phyloP scores from a whole-genome alignment of 331 rosid genomes.

The Malus hybrid region DNA sequence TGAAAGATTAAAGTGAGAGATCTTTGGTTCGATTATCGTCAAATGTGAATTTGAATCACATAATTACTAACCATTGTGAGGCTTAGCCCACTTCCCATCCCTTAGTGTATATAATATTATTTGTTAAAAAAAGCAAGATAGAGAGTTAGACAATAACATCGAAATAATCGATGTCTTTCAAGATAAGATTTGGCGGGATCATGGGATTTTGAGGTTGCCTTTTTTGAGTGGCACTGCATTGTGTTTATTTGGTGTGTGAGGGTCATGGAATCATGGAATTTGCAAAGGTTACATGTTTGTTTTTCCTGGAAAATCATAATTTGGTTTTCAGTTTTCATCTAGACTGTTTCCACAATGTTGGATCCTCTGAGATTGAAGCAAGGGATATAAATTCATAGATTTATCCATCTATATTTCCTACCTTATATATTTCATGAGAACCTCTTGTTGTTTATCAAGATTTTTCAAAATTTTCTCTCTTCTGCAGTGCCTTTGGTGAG shows the following conservation, averaged over 20 bases:
- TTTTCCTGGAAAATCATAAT: neutral
- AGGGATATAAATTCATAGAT: neutral
- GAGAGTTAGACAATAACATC: neutral
- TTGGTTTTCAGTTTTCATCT: neutral
- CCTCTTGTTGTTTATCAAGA: neutral
- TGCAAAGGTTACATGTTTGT: neutral
- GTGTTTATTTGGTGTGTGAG: neutral
- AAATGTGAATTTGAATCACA: no score
- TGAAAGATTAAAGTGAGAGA: no score
- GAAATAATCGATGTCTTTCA: neutral
- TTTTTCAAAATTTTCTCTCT: neutral
- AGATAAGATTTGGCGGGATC: neutral
- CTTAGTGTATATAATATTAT: no score
- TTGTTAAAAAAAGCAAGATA: no score
- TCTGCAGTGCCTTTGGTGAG: slow-evolving; percentile 4
- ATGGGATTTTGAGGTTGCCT: slow-evolving; percentile 1
- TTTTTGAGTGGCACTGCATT: neutral
- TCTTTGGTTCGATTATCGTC: no score
- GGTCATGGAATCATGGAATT: slow-evolving; percentile 1
- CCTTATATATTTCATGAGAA: neutral
- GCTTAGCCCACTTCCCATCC: no score
- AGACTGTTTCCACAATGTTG: neutral
- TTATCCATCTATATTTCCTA: neutral
- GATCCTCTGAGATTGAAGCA: no score
- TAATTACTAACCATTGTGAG: no score